Base-by-base conservation (phyloP, 139 green algal genomes). In the Pseudopediastrum boryanum region DNA sequence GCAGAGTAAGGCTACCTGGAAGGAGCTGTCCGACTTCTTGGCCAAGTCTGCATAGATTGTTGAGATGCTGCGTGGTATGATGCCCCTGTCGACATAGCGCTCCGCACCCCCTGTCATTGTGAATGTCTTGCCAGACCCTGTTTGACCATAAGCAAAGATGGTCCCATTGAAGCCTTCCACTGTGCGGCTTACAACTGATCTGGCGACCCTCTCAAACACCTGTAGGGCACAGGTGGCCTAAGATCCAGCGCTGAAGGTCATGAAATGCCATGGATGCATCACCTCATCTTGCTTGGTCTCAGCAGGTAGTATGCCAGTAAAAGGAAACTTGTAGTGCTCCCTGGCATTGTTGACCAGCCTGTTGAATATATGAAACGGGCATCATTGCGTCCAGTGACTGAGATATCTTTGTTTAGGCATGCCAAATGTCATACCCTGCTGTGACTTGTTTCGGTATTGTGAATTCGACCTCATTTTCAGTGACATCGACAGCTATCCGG, bases 201-300 rank as follows among this genome's bases (percentile, higher is more conserved):
- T 69, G 0, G 91, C 92, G 5, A 95, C 89, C 1, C 86, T 78
- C 58, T 96, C 91, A 87, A 97, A 98, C 42, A 97, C 89, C 87
- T 94, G 83, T 51, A 51, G 31, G 25, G 13, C 39, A 35, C 10
- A 25, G 39, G 27, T 39, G 9, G 64, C 29, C 36, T n/a, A 25
- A 33, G 50, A 25, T 69, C 13, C 31, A 9, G 29, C 41, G 51
- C 8, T 50, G 19, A 23, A 54, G 35, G 10, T 25, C 48, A 75
- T 75, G 25, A 25, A 62, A 25, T 16, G 10, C 70, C n/a, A n/a
- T n/a, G n/a, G n/a, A n/a, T n/a, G n/a, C n/a, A n/a, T 12, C 38
- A 92, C 90, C 87, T 94, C 85, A 73, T 95, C 92, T 79, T 98
- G 94, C 77, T 94, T 95, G 29, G 90, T 89, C 21, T 96, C 87